phyloP scores from a whole-genome alignment of 2,329 filamentous ascomycete genomes.

The Colletotrichum tropicicola region DNA sequence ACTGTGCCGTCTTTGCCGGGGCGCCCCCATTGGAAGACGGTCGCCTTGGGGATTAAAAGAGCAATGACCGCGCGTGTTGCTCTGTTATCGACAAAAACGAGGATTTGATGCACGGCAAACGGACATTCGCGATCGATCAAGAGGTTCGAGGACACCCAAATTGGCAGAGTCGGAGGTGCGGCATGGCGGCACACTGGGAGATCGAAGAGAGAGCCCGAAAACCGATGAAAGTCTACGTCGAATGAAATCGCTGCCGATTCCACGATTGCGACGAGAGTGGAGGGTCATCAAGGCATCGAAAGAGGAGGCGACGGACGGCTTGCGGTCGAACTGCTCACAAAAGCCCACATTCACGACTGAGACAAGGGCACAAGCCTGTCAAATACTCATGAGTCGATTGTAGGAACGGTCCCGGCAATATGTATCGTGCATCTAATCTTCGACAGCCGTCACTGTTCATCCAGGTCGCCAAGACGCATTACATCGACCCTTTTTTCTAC shows the following conservation, averaged over 20 bases:
- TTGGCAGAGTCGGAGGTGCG: too few relatives aligned
- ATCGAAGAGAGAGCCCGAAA: too few relatives aligned
- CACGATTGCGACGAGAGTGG: too few relatives aligned
- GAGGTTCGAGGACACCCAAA: too few relatives aligned
- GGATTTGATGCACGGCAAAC: background rate
- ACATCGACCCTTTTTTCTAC: slow-evolving; percentile 22
- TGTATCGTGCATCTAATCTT: slow-evolving; percentile 18
- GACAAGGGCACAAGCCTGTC: background rate
- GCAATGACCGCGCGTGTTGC: background rate
- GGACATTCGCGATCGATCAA: background rate
- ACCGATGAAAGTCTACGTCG: too few relatives aligned
- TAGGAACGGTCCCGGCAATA: slow-evolving; percentile 1
- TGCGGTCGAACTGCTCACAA: too few relatives aligned
- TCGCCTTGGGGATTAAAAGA: background rate
- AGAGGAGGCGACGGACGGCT: background rate
- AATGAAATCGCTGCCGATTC: too few relatives aligned
- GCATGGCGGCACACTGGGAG: too few relatives aligned
- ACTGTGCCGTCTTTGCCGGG: slow-evolving; percentile 12
- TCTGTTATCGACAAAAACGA: background rate
- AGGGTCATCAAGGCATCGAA: background rate
- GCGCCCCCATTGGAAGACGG: background rate
- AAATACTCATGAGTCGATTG: background rate
- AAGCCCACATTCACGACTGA: too few relatives aligned
- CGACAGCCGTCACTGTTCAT: slow-evolving; percentile 12
- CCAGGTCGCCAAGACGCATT: slow-evolving; percentile 12